phyloP scores from a whole-genome alignment of 768 basidiomycete species.

The Boletellus emodensis region DNA sequence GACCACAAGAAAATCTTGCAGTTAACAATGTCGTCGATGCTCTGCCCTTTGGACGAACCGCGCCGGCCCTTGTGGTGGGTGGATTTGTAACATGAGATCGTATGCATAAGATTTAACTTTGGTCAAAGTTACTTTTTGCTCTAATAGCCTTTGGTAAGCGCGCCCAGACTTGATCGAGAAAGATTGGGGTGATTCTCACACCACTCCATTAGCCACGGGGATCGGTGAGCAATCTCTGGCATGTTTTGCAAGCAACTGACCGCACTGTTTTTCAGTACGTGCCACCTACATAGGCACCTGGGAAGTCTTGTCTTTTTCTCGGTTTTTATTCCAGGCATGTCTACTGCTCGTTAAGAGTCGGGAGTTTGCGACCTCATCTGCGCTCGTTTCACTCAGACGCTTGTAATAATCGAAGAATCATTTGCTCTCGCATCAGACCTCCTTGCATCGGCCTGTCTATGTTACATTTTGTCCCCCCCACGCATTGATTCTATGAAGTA shows the following conservation, averaged over 20 bases:
- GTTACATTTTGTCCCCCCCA: slow-evolving; percentile 11
- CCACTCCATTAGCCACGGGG: slow-evolving; percentile 1
- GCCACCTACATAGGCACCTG: slow-evolving; percentile 8
- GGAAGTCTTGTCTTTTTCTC: slow-evolving; percentile 2
- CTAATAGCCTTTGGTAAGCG: slow-evolving; percentile 10
- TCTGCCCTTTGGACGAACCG: slow-evolving; percentile 11
- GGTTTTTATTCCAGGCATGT: slow-evolving; percentile 8
- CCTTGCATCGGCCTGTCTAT: slow-evolving; percentile 12
- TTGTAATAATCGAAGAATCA: slow-evolving; percentile 11
- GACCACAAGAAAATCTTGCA: not conserved
- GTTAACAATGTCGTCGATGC: slow-evolving; percentile 1
- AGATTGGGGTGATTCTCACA: not conserved
- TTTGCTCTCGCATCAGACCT: slow-evolving; percentile 13
- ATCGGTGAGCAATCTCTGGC: slow-evolving; percentile 1
- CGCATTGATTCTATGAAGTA: slow-evolving; percentile 4
- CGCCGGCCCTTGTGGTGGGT: slow-evolving; percentile 11
- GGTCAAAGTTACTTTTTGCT: slow-evolving; percentile 8
- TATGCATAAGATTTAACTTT: not conserved
- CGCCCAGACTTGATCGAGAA: not conserved
- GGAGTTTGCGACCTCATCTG: not conserved
- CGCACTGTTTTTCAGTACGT: slow-evolving; percentile 6
- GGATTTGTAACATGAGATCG: not conserved
- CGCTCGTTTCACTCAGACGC: not conserved
- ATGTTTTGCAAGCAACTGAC: slow-evolving; percentile 4
- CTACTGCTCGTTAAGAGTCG: not conserved